Evolutionary conservation across 306 rosid genomes (phyloP).

Genomic region (Quillaja saponaria): DNA sequence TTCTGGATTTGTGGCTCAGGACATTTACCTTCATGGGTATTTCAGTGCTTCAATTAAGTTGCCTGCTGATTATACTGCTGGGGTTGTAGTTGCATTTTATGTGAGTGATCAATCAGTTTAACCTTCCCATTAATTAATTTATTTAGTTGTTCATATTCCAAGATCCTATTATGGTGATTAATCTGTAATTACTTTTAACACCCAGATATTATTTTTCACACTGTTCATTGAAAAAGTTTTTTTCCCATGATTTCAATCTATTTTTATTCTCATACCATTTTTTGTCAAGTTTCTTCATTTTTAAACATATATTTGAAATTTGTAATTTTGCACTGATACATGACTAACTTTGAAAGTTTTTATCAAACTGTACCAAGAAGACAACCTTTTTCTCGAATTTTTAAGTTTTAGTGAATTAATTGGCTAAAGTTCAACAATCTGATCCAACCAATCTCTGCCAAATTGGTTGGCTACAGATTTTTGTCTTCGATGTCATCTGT

Average conservation of each 20-base stretch:
- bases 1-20: constrained; percentile 95
- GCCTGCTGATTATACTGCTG: constrained; percentile 94
- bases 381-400: too few species aligned
- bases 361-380: too few species aligned
- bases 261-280: neutral
- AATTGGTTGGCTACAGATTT: too few species aligned
- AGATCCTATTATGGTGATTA: neutral
- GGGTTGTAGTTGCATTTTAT: constrained; percentile 94
- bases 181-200: constrained; percentile 2
- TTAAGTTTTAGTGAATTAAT: too few species aligned
- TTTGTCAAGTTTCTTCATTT: neutral
- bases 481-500: neutral
- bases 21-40: constrained; percentile 81
- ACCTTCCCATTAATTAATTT: neutral
- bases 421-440: too few species aligned
- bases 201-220: neutral
- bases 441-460: neutral
- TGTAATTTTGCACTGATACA: too few species aligned
- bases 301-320: neutral
- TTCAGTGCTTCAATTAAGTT: constrained; percentile 91
- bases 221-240: neutral
- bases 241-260: neutral
- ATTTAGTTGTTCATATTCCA: neutral
- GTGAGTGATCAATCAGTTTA: constrained; percentile 51
- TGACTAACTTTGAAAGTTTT: too few species aligned